Evolutionary conservation across 2,329 filamentous ascomycete species (phyloP).

Genomic region (Neonectria coccinea): DNA sequence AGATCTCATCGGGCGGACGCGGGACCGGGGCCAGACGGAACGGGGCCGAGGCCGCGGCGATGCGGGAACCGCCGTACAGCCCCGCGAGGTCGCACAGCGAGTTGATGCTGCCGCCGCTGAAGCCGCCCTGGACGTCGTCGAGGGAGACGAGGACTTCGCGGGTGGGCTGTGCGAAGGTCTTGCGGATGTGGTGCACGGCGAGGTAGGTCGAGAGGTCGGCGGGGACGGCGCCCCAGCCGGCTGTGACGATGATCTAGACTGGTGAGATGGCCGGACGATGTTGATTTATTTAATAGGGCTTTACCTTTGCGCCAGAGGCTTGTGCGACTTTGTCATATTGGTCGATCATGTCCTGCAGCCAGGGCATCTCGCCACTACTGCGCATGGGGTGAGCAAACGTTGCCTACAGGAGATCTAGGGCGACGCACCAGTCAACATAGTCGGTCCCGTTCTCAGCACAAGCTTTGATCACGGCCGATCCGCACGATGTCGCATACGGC

Average conservation of each 20-base stretch:
- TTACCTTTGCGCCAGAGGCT: constrained; percentile 28
- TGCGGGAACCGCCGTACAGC: constrained; percentile 7
- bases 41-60: constrained; percentile 13
- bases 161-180: constrained; percentile 20
- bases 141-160: constrained; percentile 33
- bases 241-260: constrained; percentile 34
- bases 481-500: constrained; percentile 31
- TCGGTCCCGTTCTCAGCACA: constrained; percentile 39
- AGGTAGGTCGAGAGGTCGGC: constrained; percentile 36
- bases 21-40: constrained; percentile 4
- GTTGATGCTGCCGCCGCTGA: constrained; percentile 37
- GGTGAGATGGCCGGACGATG: not conserved
- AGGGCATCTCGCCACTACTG: constrained; percentile 37
- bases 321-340: constrained; percentile 26
- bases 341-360: constrained; percentile 32
- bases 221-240: constrained; percentile 36
- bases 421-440: constrained; percentile 38
- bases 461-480: constrained; percentile 31
- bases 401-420: not conserved
- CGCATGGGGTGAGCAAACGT: not conserved
- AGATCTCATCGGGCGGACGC: not conserved
- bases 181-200: constrained; percentile 25
- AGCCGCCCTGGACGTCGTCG: constrained; percentile 25
- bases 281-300: not conserved
- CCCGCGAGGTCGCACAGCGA: constrained; percentile 28